A percentile compares a stretch with the other conserved stretches of the same genome.
These are phyloP conservation scores for rapeseed (Brassica napus) DNA, from an alignment of 345 rosid genomes.

Conservation along the genomic window DNA sequence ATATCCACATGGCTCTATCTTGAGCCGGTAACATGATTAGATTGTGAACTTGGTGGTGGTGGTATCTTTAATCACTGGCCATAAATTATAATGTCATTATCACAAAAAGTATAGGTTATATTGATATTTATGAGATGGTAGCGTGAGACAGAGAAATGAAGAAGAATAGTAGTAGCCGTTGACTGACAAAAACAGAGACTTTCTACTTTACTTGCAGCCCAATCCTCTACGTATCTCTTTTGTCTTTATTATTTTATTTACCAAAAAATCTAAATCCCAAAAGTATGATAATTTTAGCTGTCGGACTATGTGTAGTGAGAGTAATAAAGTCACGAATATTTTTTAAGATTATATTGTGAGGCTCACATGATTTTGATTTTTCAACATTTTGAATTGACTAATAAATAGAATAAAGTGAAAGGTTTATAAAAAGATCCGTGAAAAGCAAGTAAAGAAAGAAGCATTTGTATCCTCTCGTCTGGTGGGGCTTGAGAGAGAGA, in stretches of 20 bases:
- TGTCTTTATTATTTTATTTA: too few species aligned
- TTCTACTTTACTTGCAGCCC: not conserved
- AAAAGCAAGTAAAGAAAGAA: not conserved
- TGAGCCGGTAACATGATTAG: not conserved
- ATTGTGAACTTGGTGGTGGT: not conserved
- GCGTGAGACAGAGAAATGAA: not conserved
- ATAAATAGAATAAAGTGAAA: not conserved
- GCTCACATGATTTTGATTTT: not conserved
- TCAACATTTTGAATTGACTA: not conserved
- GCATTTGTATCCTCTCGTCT: not conserved
- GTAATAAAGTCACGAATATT: too few species aligned
- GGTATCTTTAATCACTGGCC: not conserved
- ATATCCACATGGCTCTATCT: conserved; percentile 1
- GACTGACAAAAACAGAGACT: not conserved
- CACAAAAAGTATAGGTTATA: not conserved
- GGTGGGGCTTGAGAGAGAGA: conserved; percentile 31
- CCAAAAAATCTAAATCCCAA: too few species aligned
- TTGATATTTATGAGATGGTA: not conserved
- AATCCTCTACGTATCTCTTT: not conserved
- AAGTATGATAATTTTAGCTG: not conserved
- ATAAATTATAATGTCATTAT: not conserved
- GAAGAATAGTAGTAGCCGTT: not conserved
- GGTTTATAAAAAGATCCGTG: not conserved
- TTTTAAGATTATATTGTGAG: not conserved
- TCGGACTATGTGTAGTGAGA: too few species aligned